phyloP scores from a whole-genome alignment of 305 asterid genomes.

The Solanum aculeatissimum region DNA sequence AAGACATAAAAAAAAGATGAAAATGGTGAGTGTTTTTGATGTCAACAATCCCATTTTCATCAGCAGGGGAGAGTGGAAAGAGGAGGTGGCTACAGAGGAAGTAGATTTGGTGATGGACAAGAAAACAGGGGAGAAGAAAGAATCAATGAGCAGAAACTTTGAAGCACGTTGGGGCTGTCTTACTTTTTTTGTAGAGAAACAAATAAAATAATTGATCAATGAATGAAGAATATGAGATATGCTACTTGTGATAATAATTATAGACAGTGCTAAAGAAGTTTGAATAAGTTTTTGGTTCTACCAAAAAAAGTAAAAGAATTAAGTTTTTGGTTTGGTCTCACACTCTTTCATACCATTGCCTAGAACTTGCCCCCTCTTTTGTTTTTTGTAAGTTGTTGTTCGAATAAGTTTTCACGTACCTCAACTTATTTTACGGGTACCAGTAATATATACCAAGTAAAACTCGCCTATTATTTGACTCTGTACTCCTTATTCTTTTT shows the following conservation, averaged over 20 bases:
- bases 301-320: too few relatives aligned
- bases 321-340: not conserved
- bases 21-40: constrained; percentile 1
- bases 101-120: not conserved
- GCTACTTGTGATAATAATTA: not conserved
- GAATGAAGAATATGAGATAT: not conserved
- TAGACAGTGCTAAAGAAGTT: not conserved
- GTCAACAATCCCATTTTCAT: constrained; percentile 31
- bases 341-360: constrained; percentile 8
- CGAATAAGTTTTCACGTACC: not conserved
- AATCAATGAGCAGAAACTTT: not conserved
- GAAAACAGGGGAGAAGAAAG: not conserved
- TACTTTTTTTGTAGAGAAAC: not conserved
- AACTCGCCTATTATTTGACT: not conserved
- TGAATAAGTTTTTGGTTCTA: not conserved
- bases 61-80: not conserved
- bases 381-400: not conserved
- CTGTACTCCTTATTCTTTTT: not conserved
- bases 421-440: not conserved
- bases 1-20: constrained; percentile 13
- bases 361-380: constrained; percentile 1
- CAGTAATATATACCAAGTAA: not conserved
- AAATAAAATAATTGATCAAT: constrained; percentile 6
- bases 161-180: not conserved
- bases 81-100: not conserved